Base-by-base conservation (phyloP, 2,329 filamentous ascomycete species). In the Magnaporthiopsis incrustans region DNA sequence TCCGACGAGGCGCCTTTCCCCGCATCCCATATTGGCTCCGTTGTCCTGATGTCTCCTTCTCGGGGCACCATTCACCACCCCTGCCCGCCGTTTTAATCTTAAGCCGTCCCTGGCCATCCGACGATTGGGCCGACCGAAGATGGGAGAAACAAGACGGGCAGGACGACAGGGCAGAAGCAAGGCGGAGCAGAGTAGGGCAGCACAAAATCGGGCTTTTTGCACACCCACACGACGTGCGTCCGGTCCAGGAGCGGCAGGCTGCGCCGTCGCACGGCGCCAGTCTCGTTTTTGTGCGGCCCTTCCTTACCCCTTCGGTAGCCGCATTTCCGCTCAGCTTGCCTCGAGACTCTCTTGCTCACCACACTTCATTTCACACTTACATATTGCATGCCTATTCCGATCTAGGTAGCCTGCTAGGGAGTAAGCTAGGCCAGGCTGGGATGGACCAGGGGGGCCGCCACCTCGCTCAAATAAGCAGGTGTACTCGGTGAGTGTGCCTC, bases 31-130 rank as follows among this genome's bases (percentile, higher is more conserved):
- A 22, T 53, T 53, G 44, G 18, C 18, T 44, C 15, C 27, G 27
- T 35, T n/a, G 18, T 53, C 44, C 22, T 53, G 44, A n/a, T 53
- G 44, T 53, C n/a, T 53, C 44, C 22, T n/a, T 10, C 58, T 32
- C 14, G 8, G 10, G 11, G 26, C 27, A n/a, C 58, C 14, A 26
- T 10, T 7, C 33, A 35, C 33, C 33, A 8, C 58, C 27, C 35
- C 35, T 60, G 30, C 58, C 25, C 30, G 26, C 57, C 57, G 57
- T 60, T 32, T 60, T 35, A n/a, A 32, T n/a, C 27, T 35, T 60
- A 25, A 32, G 26, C 27, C 58, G 44, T 53, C 18, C 44, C 44
- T 53, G 44, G 22, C 44, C 44, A 53, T 53, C 44, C 4, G 44
- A n/a, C 44, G 7, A n/a, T 53, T 53, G 44, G 44, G 22, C 44